Evolutionary conservation across 2,329 filamentous ascomycete genomes (phyloP), one percentile per base, ranked within the genome.

Genomic region (Diatrype stigma): DNA sequence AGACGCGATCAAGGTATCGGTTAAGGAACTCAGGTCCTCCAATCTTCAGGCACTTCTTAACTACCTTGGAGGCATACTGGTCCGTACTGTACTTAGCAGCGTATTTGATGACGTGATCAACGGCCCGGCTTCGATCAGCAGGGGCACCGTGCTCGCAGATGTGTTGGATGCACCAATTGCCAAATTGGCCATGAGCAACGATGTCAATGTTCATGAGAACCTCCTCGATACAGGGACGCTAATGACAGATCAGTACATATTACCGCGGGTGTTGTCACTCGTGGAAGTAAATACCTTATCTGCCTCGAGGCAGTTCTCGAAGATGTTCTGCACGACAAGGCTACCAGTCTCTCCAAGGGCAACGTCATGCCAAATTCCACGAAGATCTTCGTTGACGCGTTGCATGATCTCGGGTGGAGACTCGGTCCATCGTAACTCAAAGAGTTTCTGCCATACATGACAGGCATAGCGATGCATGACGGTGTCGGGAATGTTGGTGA

Each of bases 111-210:
- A 99, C 93, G 69, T 97, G 93, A 60, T 99, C 93, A 63, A 96
- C 87, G 42, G 95, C 94, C 60, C 92, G 87, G 71, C 87, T 93
- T 62, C 93, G 92, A 70, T 99, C 95, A 38, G 87, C 85, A 30
- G 92, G 88, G 51, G 87, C 87, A 47, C 95, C 93, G 67, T 99
- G 94, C 70, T 99, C 94, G 71, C 94, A 99, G 62, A 99, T 91
- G 72, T 99, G 94, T 73, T 99, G 94, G 63, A 99, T 97, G 74
- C 94, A 99, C 94, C 94, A 99, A 69, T 99, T 99, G 50, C 94
- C 94, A 67, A 99, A 99, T 68, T 99, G 94, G 23, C 94, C 94
- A 68, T 96, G 93, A 52, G 94, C 89, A 64, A 99, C 91, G 55
- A 96, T 89, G 71, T 99, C 91, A 62, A 99, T 96, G 67, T 94